Conservation (phyloP, 768 basidiomycete genomes). For the Naganishia vishniacii region DNA sequence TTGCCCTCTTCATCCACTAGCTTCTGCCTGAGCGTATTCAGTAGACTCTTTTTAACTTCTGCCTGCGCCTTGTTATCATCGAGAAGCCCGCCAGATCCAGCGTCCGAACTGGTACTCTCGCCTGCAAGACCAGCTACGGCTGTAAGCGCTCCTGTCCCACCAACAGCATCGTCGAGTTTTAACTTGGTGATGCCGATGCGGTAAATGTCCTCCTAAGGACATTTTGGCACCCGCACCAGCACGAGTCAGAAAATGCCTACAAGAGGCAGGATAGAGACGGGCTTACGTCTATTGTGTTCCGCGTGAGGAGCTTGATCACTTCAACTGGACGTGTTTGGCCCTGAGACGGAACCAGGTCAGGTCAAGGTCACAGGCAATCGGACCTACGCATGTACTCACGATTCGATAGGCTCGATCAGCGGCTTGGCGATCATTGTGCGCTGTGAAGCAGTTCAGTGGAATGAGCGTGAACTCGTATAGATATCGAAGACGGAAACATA, state of each 20-base stretch:
- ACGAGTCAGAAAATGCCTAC: neutral
- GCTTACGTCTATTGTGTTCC: conserved; percentile 70
- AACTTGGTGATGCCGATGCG: conserved; percentile 82
- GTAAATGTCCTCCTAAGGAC: conserved; percentile 76
- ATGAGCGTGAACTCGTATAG: neutral
- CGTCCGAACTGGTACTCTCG: neutral
- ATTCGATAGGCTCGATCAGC: conserved; percentile 97
- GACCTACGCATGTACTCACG: conserved; percentile 46
- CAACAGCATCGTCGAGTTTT: conserved; percentile 87
- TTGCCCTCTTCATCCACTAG: conserved; percentile 18
- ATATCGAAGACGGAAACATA: neutral
- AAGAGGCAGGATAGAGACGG: neutral
- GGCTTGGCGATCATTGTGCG: conserved; percentile 89
- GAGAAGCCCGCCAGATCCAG: conserved; percentile 4
- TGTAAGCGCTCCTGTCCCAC: conserved; percentile 56
- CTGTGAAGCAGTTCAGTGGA: conserved; percentile 15
- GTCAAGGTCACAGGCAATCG: neutral
- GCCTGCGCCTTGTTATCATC: conserved; percentile 15
- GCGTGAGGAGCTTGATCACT: conserved; percentile 86
- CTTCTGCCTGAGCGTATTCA: conserved; percentile 21
- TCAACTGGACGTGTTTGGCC: conserved; percentile 68
- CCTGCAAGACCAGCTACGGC: neutral
- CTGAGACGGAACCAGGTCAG: conserved; percentile 20
- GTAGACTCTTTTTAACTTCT: conserved; percentile 25
- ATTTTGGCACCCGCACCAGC: no score